phyloP scores from a whole-genome alignment of 2,329 filamentous ascomycete species.

The Pyrenophora seminiperda region DNA sequence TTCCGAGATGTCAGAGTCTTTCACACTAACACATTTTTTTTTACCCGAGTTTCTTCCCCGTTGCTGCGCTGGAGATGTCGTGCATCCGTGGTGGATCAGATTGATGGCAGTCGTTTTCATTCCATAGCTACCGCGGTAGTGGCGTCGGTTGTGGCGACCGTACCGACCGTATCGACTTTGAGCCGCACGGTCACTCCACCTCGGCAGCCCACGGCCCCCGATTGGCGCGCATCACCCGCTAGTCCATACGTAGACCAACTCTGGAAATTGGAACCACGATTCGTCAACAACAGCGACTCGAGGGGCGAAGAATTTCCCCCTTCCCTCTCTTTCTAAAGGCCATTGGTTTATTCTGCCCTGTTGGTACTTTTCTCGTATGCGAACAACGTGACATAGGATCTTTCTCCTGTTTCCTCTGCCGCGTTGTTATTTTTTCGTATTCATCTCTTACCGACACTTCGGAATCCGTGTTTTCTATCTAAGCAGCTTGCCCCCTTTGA shows the following conservation, averaged over 20 bases:
- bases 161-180: not conserved
- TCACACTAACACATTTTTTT: too few species aligned
- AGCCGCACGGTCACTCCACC: not conserved
- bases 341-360: conserved; percentile 10
- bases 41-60: too few species aligned
- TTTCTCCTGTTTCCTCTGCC: too few species aligned
- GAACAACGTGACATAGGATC: too few species aligned
- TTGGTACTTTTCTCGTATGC: too few species aligned
- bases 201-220: not conserved
- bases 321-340: not conserved
- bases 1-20: too few species aligned
- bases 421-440: too few species aligned
- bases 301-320: not conserved
- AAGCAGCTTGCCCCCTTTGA: conserved; percentile 21
- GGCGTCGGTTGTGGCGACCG: not conserved
- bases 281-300: conserved; percentile 27
- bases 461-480: not conserved
- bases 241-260: conserved; percentile 12
- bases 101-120: too few species aligned
- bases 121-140: too few species aligned
- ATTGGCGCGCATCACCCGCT: conserved; percentile 6
- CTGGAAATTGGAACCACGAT: conserved; percentile 8
- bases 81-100: too few species aligned
- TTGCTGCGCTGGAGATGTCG: too few species aligned
- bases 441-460: too few species aligned